Evolutionary conservation across 2,329 filamentous ascomycete species (phyloP).

Genomic region (Paraphaeosphaeria minitans): DNA sequence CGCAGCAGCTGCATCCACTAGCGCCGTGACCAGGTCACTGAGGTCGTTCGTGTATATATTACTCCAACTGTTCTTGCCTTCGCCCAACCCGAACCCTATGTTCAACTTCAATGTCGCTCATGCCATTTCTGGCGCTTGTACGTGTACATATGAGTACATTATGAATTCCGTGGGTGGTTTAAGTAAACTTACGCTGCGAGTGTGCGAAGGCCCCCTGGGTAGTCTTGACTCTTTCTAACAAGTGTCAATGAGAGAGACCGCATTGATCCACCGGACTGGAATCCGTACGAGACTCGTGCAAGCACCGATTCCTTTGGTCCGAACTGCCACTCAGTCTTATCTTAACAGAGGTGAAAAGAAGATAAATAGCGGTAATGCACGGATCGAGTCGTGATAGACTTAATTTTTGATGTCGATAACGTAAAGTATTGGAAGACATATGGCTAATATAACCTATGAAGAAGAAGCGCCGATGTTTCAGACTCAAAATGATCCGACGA

Average conservation of each 20-base stretch:
- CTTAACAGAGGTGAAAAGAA: too few relatives aligned
- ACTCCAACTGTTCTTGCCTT: conserved; percentile 62
- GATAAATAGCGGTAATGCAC: too few relatives aligned
- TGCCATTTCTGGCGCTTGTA: conserved; percentile 60
- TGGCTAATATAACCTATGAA: not conserved
- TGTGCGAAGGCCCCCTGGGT: conserved; percentile 57
- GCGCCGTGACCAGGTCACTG: conserved; percentile 55
- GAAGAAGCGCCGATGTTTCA: not conserved
- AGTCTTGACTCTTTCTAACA: too few relatives aligned
- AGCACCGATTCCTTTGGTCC: too few relatives aligned
- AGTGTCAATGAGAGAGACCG: too few relatives aligned
- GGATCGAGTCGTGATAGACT: too few relatives aligned
- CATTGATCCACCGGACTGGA: too few relatives aligned
- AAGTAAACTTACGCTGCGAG: conserved; percentile 48
- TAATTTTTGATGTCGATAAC: not conserved
- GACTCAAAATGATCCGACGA: not conserved
- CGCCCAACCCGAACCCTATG: conserved; percentile 57
- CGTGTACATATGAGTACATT: not conserved
- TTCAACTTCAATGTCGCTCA: conserved; percentile 54
- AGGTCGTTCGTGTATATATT: conserved; percentile 63
- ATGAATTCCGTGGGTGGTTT: not conserved
- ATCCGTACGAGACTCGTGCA: too few relatives aligned
- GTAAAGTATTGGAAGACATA: not conserved
- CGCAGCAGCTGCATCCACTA: conserved; percentile 57
- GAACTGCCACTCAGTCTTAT: too few relatives aligned